Base-by-base conservation (phyloP, 2,329 filamentous ascomycete genomes). In the Botrytis fragariae region DNA sequence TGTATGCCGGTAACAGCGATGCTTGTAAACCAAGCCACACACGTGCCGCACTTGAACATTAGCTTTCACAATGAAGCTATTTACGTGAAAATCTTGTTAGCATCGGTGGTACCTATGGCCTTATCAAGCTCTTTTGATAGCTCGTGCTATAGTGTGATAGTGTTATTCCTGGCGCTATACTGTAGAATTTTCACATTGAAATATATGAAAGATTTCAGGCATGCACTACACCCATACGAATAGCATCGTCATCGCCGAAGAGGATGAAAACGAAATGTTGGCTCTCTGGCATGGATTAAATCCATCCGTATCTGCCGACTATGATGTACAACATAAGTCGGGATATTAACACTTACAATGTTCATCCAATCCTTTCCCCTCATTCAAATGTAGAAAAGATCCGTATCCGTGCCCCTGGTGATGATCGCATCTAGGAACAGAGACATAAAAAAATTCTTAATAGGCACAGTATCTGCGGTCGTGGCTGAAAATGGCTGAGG, bases 391-490 rank as follows among this genome's bases (percentile, higher is more conserved):
- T 54, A 37, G 44, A n/a, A 67, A 29, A 54, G 35, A 57, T 68
- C 35, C 45, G 8, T 54, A 54, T 39, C 35, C 64, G 61, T 63
- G 61, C 61, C 61, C 37, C 60, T 39, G 60, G 35, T 48, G 35
- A 39, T 42, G 45, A 69, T 68, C 65, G 37, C n/a, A 68, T 57
- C n/a, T 48, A 69, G 48, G 48, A 57, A 57, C 25, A 42, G 39
- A 68, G 16, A 35, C 25, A 54, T 18, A 22, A 37, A 32, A 25
- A 12, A 25, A 20, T n/a, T 32, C 16, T 39, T 1, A 35, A 35
- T 54, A 42, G 44, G 44, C 48, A 68, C 48, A 91, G 82, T 84
- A 87, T 75, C 25, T 78, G 82, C 81, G 59, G 89, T 80, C 42
- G 65, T 69, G 65, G 48, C 65, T 57, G n/a, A 69, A 44, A 59